A percentile compares a stretch with the other conserved stretches of the same genome.
phyloP scores from a whole-genome alignment of 169 alveolate genomes.

The Amoebophrya sp. region DNA sequence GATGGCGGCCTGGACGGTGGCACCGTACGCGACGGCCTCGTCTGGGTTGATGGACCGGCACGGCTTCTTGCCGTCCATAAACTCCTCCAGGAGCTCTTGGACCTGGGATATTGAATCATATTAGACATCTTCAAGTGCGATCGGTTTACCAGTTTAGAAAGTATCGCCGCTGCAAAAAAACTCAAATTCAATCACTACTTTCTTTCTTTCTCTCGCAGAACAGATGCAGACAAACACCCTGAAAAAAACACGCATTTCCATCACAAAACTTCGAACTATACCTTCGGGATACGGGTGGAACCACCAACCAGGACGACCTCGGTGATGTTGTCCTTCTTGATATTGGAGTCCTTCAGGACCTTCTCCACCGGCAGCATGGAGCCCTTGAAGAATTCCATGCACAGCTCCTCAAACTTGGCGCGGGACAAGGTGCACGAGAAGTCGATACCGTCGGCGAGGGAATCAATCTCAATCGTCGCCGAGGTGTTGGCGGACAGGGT shows the following conservation, averaged over 20 bases:
- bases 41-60: conserved; percentile 96
- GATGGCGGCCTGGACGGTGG: conserved; percentile 97
- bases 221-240: too few relatives aligned
- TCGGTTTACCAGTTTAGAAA: too few relatives aligned
- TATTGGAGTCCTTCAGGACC: conserved; percentile 68
- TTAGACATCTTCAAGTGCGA: too few relatives aligned
- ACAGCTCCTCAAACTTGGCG: conserved; percentile 87
- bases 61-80: conserved; percentile 76
- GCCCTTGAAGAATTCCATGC: conserved; percentile 74
- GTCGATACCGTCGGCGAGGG: conserved; percentile 80
- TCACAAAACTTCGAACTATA: too few relatives aligned
- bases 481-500: conserved; percentile 86
- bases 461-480: conserved; percentile 91
- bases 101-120: too few relatives aligned
- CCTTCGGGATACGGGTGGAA: conserved; percentile 95
- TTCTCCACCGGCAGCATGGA: conserved; percentile 78
- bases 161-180: too few relatives aligned
- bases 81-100: conserved; percentile 69
- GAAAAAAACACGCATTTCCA: too few relatives aligned
- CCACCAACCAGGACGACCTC: conserved; percentile 93
- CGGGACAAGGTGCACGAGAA: conserved; percentile 84
- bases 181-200: too few relatives aligned
- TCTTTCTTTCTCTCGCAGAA: too few relatives aligned
- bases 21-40: conserved; percentile 99
- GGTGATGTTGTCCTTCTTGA: conserved; percentile 73